Evolutionary conservation across 202 grass and related monocot genomes (phyloP), one percentile per base, ranked within the genome.

Genomic region (Carex arenaria): DNA sequence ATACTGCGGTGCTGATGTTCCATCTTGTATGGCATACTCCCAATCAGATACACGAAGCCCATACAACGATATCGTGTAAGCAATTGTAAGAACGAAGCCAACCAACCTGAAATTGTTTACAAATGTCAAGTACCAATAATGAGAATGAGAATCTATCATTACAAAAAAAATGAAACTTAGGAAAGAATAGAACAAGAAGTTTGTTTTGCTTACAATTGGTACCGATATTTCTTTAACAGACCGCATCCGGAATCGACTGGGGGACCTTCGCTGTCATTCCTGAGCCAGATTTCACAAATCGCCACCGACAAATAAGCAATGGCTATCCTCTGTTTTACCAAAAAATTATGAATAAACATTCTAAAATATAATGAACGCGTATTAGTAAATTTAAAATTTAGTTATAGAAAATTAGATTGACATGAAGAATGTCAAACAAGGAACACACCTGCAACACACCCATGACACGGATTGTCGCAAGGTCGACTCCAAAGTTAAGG

Each of bases 251-350:
- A 92, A 86, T 96, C 84, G 40, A 92, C 80, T 34, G 51, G 22
- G 6, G 45, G 34, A 31, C 15, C 60, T 36, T 94, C 87, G 31
- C 80, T 45, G 13, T 94, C 87, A 67, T 85, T 86, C 80, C 89
- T 92, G 40, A 99, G 89, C 96, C 96, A 99, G 86, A 99, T 99
- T 93, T 99, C 93, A 69, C 93, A 99, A 3, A 96, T 79, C 10
- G 93, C 93, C 42, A 83, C 90, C 45, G 96, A 72, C 23, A 99
- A 72, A 90, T 99, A 99, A 59, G 96, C 90, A 86, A 96, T 89
- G 3, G 93, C 96, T 61, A 99, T 99, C 87, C 96, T 96, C 96
- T 99, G 91, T 84, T 43, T 18, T 49, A 10, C 45, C 19, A 66
- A 79, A 3, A 61, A 63, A 75, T 60, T 71, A 38, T 62, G 3